Percentiles rank a stretch among this genome's conserved stretches.
phyloP scores from a whole-genome alignment of 1,284 basidiomycete genomes.

The Stereum hirsutum region DNA sequence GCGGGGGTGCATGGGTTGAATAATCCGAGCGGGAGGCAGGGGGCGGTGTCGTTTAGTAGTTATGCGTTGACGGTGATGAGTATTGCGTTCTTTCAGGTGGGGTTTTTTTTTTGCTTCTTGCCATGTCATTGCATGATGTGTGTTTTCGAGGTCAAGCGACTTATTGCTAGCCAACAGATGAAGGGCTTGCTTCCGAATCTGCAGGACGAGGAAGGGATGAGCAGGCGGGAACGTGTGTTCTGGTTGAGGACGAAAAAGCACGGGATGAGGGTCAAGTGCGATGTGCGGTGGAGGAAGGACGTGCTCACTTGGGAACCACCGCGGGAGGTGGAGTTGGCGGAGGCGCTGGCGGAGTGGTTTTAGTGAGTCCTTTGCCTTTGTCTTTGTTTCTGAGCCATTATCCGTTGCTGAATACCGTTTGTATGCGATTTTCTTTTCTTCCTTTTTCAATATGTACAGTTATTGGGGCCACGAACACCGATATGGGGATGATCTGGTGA shows the following conservation, averaged over 20 bases:
- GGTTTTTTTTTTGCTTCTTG: conserved; percentile 5
- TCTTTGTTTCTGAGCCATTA: no score
- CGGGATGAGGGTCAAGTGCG: conserved; percentile 21
- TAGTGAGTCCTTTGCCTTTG: conserved; percentile 21
- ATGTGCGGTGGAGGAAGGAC: conserved; percentile 23
- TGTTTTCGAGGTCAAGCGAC: neutral
- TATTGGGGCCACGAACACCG: conserved; percentile 34
- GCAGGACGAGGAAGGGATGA: conserved; percentile 23
- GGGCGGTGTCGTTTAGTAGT: conserved; percentile 38
- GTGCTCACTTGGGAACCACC: conserved; percentile 18
- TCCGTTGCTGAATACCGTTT: neutral
- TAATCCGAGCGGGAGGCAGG: conserved; percentile 21
- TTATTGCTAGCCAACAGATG: conserved; percentile 19
- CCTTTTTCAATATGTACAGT: conserved; percentile 18
- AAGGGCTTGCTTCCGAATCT: conserved; percentile 38
- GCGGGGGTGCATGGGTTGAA: conserved; percentile 41
- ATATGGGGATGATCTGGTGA: conserved; percentile 22
- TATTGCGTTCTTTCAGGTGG: conserved; percentile 44
- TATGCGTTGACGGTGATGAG: conserved; percentile 53
- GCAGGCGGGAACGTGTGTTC: conserved; percentile 17
- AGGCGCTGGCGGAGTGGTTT: conserved; percentile 34
- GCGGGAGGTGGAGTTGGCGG: conserved; percentile 15
- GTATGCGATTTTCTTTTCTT: neutral
- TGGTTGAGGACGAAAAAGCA: conserved; percentile 24
- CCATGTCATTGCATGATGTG: neutral